Percentiles rank a stretch among this genome's conserved stretches.
Conservation (phyloP, 1,139 yeast genomes). For the Candida sanyaensis region DNA sequence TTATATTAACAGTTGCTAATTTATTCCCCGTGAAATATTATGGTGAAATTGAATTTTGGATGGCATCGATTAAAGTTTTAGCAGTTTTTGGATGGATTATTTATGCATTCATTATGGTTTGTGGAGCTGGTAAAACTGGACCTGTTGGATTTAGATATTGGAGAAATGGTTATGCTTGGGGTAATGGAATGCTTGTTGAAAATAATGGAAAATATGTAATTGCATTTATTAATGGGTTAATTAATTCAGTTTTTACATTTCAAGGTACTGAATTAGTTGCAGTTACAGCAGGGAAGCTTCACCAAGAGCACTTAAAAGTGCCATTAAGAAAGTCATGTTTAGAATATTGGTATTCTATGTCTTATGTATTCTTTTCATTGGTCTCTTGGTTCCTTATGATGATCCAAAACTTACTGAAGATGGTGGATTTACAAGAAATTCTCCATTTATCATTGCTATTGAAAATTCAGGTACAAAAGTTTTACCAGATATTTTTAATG, state of each 20-base stretch:
- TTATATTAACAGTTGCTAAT: conserved; percentile 35
- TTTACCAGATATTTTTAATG: conserved; percentile 73
- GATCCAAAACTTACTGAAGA: conserved; percentile 46
- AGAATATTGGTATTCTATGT: conserved; percentile 83
- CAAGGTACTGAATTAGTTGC: conserved; percentile 85
- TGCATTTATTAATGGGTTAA: conserved; percentile 46
- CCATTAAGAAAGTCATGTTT: conserved; percentile 73
- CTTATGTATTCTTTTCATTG: conserved; percentile 78
- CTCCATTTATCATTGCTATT: conserved; percentile 61
- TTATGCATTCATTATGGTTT: conserved; percentile 67
- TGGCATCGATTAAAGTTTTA: conserved; percentile 65
- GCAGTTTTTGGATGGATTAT: conserved; percentile 73
- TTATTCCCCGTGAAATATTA: conserved; percentile 46
- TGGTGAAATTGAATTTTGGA: conserved; percentile 49
- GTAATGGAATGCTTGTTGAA: conserved; percentile 52
- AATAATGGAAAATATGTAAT: conserved; percentile 54
- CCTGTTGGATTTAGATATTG: conserved; percentile 86
- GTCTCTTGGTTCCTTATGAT: conserved; percentile 77
- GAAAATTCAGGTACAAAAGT: conserved; percentile 69
- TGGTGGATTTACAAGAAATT: conserved; percentile 38
- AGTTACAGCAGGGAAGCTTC: conserved; percentile 87
- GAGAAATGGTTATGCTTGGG: conserved; percentile 92
- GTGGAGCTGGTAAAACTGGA: conserved; percentile 73
- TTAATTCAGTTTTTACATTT: conserved; percentile 77
- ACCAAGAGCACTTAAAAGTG: conserved; percentile 75